Conservation (phyloP, 768 basidiomycete species). For the Mycena epipterygia region DNA sequence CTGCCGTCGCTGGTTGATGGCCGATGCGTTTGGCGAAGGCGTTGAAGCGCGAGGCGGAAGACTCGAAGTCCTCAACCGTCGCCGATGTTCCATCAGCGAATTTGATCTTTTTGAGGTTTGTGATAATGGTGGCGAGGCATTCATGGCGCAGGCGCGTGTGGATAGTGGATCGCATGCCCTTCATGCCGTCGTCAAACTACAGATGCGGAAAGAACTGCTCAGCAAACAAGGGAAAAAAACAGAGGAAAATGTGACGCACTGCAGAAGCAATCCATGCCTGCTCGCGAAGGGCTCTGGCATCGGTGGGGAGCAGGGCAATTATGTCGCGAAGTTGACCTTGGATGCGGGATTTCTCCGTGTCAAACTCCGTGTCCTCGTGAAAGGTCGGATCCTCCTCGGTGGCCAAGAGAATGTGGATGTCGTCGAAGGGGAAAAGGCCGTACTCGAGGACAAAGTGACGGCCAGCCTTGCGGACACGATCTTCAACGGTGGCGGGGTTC, state of each 20-base stretch:
- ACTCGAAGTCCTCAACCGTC: neutral
- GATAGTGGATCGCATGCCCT: neutral
- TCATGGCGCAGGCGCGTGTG: slow-evolving; percentile 16
- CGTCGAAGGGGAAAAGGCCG: neutral
- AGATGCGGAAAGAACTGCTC: neutral
- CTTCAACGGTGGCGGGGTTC: slow-evolving; percentile 9
- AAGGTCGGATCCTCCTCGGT: slow-evolving; percentile 4
- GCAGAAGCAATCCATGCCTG: slow-evolving; percentile 1
- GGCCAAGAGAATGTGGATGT: neutral
- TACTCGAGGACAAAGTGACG: slow-evolving; percentile 16
- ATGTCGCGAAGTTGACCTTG: slow-evolving; percentile 25
- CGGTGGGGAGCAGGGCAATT: slow-evolving; percentile 2
- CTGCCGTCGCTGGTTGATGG: slow-evolving; percentile 1
- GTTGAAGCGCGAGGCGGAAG: slow-evolving; percentile 20
- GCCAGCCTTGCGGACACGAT: slow-evolving; percentile 15
- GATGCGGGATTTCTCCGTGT: slow-evolving; percentile 6
- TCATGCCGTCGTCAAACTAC: slow-evolving; percentile 23
- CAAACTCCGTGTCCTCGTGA: slow-evolving; percentile 15
- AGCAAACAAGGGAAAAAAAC: neutral
- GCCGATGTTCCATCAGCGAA: slow-evolving; percentile 1
- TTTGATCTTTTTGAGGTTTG: neutral
- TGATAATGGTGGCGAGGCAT: slow-evolving; percentile 5
- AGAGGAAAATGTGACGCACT: neutral
- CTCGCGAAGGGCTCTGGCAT: slow-evolving; percentile 3
- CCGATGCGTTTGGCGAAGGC: slow-evolving; percentile 23